Evolutionary conservation across 352 stramenopile genomes (phyloP), one percentile per base, ranked within the genome.

Genomic region (Globisporangium alternatum): DNA sequence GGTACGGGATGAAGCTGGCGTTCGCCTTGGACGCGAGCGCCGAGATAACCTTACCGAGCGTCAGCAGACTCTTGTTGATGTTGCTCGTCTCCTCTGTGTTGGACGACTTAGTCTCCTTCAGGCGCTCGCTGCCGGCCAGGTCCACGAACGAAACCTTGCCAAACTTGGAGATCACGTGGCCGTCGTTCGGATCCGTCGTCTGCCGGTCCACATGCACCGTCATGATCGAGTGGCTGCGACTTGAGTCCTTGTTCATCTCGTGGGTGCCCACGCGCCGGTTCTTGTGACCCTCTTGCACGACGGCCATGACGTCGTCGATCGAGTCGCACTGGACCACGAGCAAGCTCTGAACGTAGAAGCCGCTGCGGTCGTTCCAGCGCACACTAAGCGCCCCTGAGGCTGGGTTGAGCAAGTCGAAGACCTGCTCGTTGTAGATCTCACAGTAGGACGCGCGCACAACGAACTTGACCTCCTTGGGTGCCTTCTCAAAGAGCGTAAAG

Each of bases 391-490:
- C 68, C 0, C 81, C 80, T 0, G 78, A 88, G 9, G 70, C 71
- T 28, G 83, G 71, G 63, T 94, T 91, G 9, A 94, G 76, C 51
- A 94, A 43, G 41, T 94, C 85, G 25, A 88, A 91, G 0, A 87
- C 82, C 35, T 91, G 81, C 59, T 94, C 85, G 69, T 94, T 94
- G 75, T 94, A 94, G 65, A 94, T 90, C 61, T 94, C 83, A 55
- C 81, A 92, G 62, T 88, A 92, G 15, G 83, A 91, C 6, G 83
- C 83, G 28, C 82, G 81, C 35, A 92, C 71, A 19, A 89, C 66
- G 53, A 86, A 91, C 56, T 80, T 83, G 25, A 83, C 74, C 22
- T 79, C 74, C 22, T 69, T 74, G 0, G 78, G 70, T 0, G 80
- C 72, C 45, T 65, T 64, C 39, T 83, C 74, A 44, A 91, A 78